These are phyloP conservation scores for Magnusiomyces paraingens DNA, from an alignment of 1,139 yeast species.

Conservation along the genomic window DNA sequence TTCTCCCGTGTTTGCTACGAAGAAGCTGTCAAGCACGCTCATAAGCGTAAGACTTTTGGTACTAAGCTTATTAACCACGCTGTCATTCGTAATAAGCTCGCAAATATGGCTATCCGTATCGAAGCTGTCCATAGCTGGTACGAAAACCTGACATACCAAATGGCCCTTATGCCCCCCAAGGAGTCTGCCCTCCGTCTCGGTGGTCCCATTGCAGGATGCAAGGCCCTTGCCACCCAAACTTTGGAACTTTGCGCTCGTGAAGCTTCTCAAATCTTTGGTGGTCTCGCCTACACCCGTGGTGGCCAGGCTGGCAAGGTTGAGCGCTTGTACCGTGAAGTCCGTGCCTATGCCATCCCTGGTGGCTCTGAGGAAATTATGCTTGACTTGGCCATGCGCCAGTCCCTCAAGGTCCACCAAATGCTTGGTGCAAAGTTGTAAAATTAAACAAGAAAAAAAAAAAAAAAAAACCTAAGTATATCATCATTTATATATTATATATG, in stretches of 20 bases:
- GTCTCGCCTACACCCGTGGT: slow-evolving; percentile 40
- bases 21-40: slow-evolving; percentile 39
- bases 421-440: slow-evolving; percentile 37
- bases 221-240: slow-evolving; percentile 39
- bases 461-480: too few relatives aligned
- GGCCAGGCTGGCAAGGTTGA: slow-evolving; percentile 41
- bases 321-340: slow-evolving; percentile 39
- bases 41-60: slow-evolving; percentile 40
- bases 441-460: not conserved
- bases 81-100: slow-evolving; percentile 40
- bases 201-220: slow-evolving; percentile 41
- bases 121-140: slow-evolving; percentile 38
- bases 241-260: slow-evolving; percentile 41
- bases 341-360: slow-evolving; percentile 42
- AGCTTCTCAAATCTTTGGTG: slow-evolving; percentile 42
- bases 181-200: slow-evolving; percentile 40
- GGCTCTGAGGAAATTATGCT: slow-evolving; percentile 43
- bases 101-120: slow-evolving; percentile 38
- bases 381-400: slow-evolving; percentile 38
- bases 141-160: slow-evolving; percentile 36
- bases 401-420: slow-evolving; percentile 36
- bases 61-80: slow-evolving; percentile 38
- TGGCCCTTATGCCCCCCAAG: slow-evolving; percentile 31
- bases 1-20: slow-evolving; percentile 39
- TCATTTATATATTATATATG: not conserved